Conservation (phyloP, 2,329 filamentous ascomycete genomes). For the Penicillium sp. region DNA sequence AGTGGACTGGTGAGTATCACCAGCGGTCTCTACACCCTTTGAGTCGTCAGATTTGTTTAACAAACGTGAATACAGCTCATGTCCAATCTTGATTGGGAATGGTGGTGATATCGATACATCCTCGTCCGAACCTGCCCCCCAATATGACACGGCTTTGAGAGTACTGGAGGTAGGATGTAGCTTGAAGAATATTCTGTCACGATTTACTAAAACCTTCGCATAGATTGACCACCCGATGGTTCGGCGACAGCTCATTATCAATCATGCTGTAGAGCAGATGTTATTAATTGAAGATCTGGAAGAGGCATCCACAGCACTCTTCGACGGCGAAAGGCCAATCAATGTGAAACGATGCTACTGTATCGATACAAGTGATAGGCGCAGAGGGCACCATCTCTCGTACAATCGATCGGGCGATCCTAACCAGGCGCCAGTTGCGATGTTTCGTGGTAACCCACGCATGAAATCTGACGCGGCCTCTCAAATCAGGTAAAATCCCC, state of each 20-base stretch:
- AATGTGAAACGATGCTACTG: constrained; percentile 71
- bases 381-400: constrained; percentile 62
- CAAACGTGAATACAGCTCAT: constrained; percentile 35
- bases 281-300: constrained; percentile 70
- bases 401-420: constrained; percentile 51
- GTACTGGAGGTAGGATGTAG: constrained; percentile 60
- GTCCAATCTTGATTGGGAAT: constrained; percentile 66
- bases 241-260: constrained; percentile 80
- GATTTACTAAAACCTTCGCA: background rate
- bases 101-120: constrained; percentile 57
- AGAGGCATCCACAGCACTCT: constrained; percentile 70
- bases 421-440: constrained; percentile 55
- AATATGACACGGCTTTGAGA: constrained; percentile 76
- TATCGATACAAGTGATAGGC: constrained; percentile 65
- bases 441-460: constrained; percentile 59
- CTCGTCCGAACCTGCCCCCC: constrained; percentile 70
- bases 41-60: background rate
- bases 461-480: constrained; percentile 77
- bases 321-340: constrained; percentile 58
- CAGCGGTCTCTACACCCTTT: constrained; percentile 12
- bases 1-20: constrained; percentile 47
- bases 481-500: constrained; percentile 56
- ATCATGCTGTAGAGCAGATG: constrained; percentile 77
- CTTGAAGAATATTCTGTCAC: background rate
- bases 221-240: constrained; percentile 78